Evolutionary conservation across 805 yeast species (phyloP), one percentile per base, ranked within the genome.

Genomic region (Saccharomycopsis capsularis): DNA sequence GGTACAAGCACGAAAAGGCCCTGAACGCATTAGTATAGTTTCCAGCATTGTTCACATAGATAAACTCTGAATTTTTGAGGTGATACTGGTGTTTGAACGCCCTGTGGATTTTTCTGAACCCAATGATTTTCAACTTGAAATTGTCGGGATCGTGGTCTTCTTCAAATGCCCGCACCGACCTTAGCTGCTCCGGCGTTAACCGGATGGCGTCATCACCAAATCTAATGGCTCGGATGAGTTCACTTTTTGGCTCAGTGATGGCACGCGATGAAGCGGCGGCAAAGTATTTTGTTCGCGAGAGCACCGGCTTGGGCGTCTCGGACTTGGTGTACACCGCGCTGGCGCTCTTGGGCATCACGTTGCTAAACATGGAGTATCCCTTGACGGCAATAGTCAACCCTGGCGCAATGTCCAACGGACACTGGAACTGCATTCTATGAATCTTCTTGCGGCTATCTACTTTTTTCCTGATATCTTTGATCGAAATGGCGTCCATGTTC

Each of bases 1-100:
- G 79, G 59, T 78, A 85, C 11, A 91, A 63, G 0, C 89, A 74
- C 0, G 85, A 70, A 57, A 89, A 75, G 0, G 91, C 82, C 27
- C 76, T 66, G 23, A 73, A 67, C 1, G 96, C 85, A 23, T 90
- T 85, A 23, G 71, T 64, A 51, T 68, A 76, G 0, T 72, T 71
- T 1, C 75, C 78, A 21, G 74, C 78, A 35, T 68, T 61, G 58
- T 82, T 81, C 0, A 95, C 89, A 5, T 82, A 78, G 0, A 91
- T 63, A 55, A 89, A 82, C 1, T 72, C 57, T 0, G 95, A 74
- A 3, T 78, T 74, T 2, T 73, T 65, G 9, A 76, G 61, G 53
- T 75, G 76, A 59, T 81, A 76, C 49, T 67, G 73, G 2, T 79
- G 74, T 50, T 73, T 70, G 44, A 75, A 67, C 39, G 73, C 68